These are phyloP conservation scores for Deuterostichococcus epilithicus DNA, from an alignment of 139 green algal genomes.

Conservation along the genomic window DNA sequence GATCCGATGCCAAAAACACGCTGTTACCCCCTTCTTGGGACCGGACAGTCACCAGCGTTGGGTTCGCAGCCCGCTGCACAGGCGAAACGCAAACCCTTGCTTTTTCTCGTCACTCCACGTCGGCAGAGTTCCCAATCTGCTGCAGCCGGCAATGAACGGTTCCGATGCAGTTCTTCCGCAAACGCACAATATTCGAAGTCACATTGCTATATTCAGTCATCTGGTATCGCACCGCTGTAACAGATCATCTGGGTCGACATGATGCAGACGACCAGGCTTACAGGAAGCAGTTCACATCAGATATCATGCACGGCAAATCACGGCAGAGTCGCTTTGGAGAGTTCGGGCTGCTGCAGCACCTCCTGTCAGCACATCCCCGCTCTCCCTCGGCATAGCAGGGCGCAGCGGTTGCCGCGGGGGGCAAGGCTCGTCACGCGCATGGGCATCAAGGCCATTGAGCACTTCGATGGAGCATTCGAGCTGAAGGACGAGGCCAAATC, in stretches of 20 bases:
- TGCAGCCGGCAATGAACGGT: too few species aligned
- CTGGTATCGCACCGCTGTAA: too few species aligned
- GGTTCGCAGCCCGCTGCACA: not conserved
- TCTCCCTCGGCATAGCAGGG: not conserved
- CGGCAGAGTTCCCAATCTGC: too few species aligned
- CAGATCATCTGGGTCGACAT: too few species aligned
- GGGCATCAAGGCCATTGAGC: slow-evolving; percentile 15
- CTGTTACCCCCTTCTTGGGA: not conserved
- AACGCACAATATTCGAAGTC: too few species aligned
- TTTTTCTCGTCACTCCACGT: too few species aligned
- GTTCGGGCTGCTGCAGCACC: slow-evolving; percentile 20
- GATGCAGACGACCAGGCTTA: not conserved
- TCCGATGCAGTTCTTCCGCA: too few species aligned
- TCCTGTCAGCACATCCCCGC: not conserved
- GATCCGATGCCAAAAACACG: not conserved
- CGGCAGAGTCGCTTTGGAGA: too few species aligned
- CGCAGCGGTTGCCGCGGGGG: not conserved
- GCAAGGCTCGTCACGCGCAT: not conserved
- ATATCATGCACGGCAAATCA: too few species aligned
- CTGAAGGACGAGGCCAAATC: slow-evolving; percentile 5
- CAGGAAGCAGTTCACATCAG: not conserved
- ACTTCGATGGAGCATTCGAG: slow-evolving; percentile 16
- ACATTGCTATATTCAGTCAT: too few species aligned
- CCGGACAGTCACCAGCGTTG: not conserved
- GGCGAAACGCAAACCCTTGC: not conserved